Evolutionary conservation across 192 early-diverging fungal genomes (phyloP).

Genomic region (Dispira simplex): DNA sequence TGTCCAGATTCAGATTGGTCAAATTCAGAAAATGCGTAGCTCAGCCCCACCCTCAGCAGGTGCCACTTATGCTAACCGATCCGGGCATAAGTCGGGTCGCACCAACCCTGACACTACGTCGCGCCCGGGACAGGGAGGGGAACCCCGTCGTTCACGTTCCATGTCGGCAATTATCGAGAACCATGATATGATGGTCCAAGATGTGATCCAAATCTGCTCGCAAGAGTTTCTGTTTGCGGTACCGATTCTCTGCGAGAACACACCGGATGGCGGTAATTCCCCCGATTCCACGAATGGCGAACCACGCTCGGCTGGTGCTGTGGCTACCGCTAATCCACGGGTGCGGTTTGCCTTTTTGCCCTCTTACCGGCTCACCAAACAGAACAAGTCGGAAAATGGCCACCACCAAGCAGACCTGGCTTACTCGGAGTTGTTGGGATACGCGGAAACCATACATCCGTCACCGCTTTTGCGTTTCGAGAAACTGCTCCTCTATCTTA

Average conservation of each 20-base stretch:
- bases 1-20: slow-evolving; percentile 10
- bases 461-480: slow-evolving; percentile 6
- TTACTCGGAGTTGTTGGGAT: background rate
- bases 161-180: slow-evolving; percentile 6
- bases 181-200: slow-evolving; percentile 12
- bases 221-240: slow-evolving; percentile 6
- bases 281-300: background rate
- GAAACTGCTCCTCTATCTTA: slow-evolving; percentile 1
- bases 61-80: background rate
- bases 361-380: slow-evolving; percentile 2
- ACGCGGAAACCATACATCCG: background rate
- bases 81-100: background rate
- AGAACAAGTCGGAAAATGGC: background rate
- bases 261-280: background rate
- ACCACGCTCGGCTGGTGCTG: background rate
- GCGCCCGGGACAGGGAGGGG: background rate
- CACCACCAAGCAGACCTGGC: background rate
- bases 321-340: background rate
- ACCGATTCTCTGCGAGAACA: slow-evolving; percentile 1
- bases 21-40: background rate
- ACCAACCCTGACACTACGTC: background rate
- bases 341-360: slow-evolving; percentile 3
- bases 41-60: background rate
- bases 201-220: slow-evolving; percentile 2
- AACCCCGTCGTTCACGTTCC: slow-evolving; percentile 10